These are phyloP conservation scores for Alternaria sp. DNA, from an alignment of 2,329 filamentous ascomycete genomes.

Conservation along the genomic window DNA sequence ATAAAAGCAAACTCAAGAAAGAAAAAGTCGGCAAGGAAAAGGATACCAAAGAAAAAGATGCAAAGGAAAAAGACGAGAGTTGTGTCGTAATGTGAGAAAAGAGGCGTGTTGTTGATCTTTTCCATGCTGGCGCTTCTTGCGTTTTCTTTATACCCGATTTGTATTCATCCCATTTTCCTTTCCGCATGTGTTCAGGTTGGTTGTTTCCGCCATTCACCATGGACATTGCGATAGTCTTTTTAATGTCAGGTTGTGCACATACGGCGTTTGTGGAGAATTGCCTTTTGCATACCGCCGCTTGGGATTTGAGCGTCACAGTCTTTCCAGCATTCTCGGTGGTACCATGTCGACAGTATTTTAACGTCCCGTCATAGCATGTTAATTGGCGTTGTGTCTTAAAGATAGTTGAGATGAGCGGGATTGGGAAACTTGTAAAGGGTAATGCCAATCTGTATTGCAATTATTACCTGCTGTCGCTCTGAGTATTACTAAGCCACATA, in stretches of 20 bases:
- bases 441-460: background rate
- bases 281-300: slow-evolving; percentile 32
- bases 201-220: slow-evolving; percentile 5
- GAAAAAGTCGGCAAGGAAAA: slow-evolving; percentile 43
- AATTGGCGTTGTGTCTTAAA: slow-evolving; percentile 6
- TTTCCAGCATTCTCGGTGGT: slow-evolving; percentile 14
- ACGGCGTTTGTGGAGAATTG: slow-evolving; percentile 26
- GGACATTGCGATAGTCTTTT: slow-evolving; percentile 26
- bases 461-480: background rate
- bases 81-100: slow-evolving; percentile 49
- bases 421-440: background rate
- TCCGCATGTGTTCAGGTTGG: slow-evolving; percentile 1
- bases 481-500: background rate
- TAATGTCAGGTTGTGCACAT: slow-evolving; percentile 29
- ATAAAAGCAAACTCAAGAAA: slow-evolving; percentile 44
- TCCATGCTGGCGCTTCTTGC: slow-evolving; percentile 1
- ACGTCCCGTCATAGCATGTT: slow-evolving; percentile 14
- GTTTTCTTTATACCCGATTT: slow-evolving; percentile 10
- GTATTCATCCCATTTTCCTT: slow-evolving; percentile 1
- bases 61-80: slow-evolving; percentile 53
- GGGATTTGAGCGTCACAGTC: slow-evolving; percentile 26
- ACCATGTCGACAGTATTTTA: slow-evolving; percentile 16
- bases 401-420: background rate
- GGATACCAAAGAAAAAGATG: slow-evolving; percentile 28
- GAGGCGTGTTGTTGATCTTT: background rate